Evolutionary conservation across 148 eudicot genomes (phyloP), one percentile per base, ranked within the genome.

Genomic region (Cornus controversa): DNA sequence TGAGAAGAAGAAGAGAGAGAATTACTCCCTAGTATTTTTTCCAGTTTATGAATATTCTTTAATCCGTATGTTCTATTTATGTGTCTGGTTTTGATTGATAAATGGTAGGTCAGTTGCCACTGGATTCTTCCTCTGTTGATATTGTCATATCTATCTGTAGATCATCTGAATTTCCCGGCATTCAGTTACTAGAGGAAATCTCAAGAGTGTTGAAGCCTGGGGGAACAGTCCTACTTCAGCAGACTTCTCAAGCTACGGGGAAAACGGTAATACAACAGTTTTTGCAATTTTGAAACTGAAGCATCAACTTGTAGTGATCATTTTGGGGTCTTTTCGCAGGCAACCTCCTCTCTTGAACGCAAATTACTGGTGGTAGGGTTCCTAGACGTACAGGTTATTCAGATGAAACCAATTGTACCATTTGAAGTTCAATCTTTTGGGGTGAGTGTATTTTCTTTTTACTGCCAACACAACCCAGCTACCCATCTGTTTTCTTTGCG

Each of bases 321-420:
- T 27, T 54, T 34, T 29, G 64, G 50, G 71, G 63, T 62, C 36
- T 67, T 69, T 57, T 45, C 75, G 84, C 86, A 93, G 97, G 68
- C 73, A 70, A 88, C 80, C 23, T 86, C 93, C 66, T 79, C 87
- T 42, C 85, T 88, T 72, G 82, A 88, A 79, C 84, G 90, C 81
- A 91, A 87, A 86, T 77, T 94, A 70, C 84, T 94, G 66, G 89
- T 91, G 64, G 91, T 90, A 8, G 97, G 98, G 54, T 94, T 94
- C 75, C 36, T 86, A 42, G 92, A 92, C 75, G 79, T 89, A 66
- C 86, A 86, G 45, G 45, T 40, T 40, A 40, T 40, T 8, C 45
- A 40, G 8, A 40, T 40, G 45, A 40, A 40, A 8, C 45, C 45
- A 40, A 8, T 40, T 40, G 45, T 40, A 40, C 45, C 45, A 40